phyloP scores from a whole-genome alignment of 208 protist species.

The Strigomonas culicis region DNA sequence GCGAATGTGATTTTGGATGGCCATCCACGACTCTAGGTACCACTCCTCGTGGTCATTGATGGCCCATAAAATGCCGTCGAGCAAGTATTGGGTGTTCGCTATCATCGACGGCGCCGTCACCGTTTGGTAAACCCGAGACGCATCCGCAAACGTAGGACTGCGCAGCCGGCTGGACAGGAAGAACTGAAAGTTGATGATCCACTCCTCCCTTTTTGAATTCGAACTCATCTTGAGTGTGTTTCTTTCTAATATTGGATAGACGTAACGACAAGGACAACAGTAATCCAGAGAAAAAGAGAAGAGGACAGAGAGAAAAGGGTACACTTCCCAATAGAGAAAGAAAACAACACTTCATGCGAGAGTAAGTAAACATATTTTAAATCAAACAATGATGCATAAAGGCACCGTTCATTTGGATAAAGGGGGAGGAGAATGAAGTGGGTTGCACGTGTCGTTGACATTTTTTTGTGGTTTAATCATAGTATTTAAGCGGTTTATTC shows the following conservation, averaged over 20 bases:
- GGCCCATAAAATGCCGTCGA: conserved; percentile 75
- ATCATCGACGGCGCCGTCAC: conserved; percentile 44
- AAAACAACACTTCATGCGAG: no score
- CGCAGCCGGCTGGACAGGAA: conserved; percentile 54
- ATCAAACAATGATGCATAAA: no score
- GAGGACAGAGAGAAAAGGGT: neutral
- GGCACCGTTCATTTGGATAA: no score
- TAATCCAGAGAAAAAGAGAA: conserved; percentile 18
- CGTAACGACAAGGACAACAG: neutral
- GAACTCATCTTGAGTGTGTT: neutral
- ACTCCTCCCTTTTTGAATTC: conserved; percentile 32
- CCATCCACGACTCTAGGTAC: conserved; percentile 53
- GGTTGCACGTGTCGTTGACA: no score
- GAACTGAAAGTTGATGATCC: conserved; percentile 48
- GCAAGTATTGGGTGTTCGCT: conserved; percentile 62
- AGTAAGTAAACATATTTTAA: no score
- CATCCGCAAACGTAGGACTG: conserved; percentile 39
- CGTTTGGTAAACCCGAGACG: conserved; percentile 24
- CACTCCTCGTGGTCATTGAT: conserved; percentile 55
- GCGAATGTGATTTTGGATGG: conserved; percentile 56
- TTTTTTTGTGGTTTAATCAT: no score
- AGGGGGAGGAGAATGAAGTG: no score
- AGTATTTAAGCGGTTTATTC: neutral
- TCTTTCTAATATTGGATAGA: neutral
- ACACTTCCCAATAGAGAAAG: no score